These are phyloP conservation scores for Beta lomatogona DNA, from an alignment of 179 eudicot genomes.

Conservation along the genomic window DNA sequence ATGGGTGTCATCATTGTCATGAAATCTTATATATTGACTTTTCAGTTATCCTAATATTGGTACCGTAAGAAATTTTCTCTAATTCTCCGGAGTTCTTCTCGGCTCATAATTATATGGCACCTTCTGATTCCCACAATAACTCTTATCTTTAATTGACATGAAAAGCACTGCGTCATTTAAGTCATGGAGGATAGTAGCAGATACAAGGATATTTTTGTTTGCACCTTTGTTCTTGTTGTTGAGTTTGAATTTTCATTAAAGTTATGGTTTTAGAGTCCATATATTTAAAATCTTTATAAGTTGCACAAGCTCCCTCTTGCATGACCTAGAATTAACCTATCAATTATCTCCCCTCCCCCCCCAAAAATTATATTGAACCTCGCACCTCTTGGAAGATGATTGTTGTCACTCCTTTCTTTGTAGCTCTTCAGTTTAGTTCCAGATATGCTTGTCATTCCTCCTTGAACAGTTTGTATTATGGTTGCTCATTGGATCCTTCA, in stretches of 20 bases:
- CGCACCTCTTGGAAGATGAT: not conserved
- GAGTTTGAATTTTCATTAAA: not conserved
- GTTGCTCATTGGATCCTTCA: constrained; percentile 6
- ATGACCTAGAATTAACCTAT: not conserved
- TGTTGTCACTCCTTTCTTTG: not conserved
- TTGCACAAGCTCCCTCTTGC: not conserved
- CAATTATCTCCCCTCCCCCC: not conserved
- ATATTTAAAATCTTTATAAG: not conserved
- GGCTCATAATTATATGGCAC: not conserved
- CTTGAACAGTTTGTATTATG: not conserved
- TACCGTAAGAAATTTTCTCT: not conserved
- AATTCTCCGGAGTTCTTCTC: too few relatives aligned
- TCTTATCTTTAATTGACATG: not conserved
- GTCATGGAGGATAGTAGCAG: not conserved
- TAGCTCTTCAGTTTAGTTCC: not conserved
- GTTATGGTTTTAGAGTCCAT: not conserved
- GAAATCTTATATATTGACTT: too few relatives aligned
- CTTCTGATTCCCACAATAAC: not conserved
- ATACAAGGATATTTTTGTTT: not conserved
- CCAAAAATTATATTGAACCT: not conserved
- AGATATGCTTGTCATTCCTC: not conserved
- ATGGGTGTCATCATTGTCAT: not conserved
- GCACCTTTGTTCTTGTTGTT: not conserved
- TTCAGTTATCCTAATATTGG: not conserved
- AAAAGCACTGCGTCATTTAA: not conserved